Evolutionary conservation across 352 stramenopile species (phyloP), one percentile per base, ranked within the genome.

Genomic region (Aphanomyces astaci): DNA sequence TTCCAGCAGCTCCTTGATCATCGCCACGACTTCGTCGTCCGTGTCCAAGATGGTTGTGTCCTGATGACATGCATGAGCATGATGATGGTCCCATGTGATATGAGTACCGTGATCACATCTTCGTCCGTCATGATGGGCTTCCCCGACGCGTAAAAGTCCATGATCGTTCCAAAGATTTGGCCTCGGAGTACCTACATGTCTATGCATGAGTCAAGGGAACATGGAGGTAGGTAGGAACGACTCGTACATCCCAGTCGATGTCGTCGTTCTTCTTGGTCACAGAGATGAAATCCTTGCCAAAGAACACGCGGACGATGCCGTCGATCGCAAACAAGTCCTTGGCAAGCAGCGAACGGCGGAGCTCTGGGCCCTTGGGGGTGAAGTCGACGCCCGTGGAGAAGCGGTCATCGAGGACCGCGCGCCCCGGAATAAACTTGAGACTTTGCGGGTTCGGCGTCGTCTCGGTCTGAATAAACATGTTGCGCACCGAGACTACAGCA

Each of bases 1-100:
- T 77, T 99, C 96, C 46, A 99, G 82, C 17, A 99, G 81, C 84
- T 99, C 97, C 84, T 99, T 99, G 78, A 99, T 99, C 93, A 99
- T 98, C 25, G 94, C 93, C 25, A 99, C 96, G 40, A 99, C 90
- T 75, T 99, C 97, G 71, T 97, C 90, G 73, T 99, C 97, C 45
- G 98, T 92, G 7, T 98, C 94, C 22, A 98, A 77, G 72, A 99
- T 98, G 1, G 87, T 94, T 73, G 86, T 95, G 74, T 95, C 86
- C 85, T 93, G 15, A 48, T 28, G 17, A 10, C 4, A 48, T 24
- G 7, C 2, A 63, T 24, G 4, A 54, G 7, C 19, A 48, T 43
- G 31, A 32, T 13, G 2, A 64, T 52, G 10, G 68, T 65, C n/a
- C 55, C 7, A 43, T n/a, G n/a, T n/a, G n/a, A n/a, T n/a, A n/a